Conservation (phyloP, 2,329 filamentous ascomycete species). For the Cercospora sp. region DNA sequence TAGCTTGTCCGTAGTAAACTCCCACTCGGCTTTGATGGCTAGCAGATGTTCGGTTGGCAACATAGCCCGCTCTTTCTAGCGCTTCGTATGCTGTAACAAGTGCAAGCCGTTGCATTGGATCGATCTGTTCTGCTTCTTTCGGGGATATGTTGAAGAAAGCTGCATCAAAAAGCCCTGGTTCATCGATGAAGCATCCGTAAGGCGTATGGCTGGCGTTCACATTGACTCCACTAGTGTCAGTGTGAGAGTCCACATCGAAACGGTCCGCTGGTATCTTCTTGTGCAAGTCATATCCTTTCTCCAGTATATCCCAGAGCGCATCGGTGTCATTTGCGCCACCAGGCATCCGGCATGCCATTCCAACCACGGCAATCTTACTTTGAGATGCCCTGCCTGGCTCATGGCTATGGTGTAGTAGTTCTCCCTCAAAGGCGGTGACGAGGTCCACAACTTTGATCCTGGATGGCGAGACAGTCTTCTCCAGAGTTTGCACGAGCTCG, state of each 20-base stretch:
- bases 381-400: background rate
- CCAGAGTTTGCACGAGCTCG: constrained; percentile 26
- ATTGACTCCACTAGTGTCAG: constrained; percentile 68
- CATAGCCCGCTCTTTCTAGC: constrained; percentile 76
- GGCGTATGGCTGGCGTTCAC: constrained; percentile 77
- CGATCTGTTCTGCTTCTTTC: constrained; percentile 74
- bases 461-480: constrained; percentile 12
- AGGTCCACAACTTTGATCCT: constrained; percentile 6
- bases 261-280: constrained; percentile 66
- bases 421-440: background rate
- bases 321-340: constrained; percentile 67
- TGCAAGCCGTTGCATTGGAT: constrained; percentile 77
- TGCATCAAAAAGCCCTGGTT: constrained; percentile 77
- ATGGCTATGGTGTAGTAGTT: background rate
- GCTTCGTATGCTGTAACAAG: constrained; percentile 78
- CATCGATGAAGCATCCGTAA: constrained; percentile 73
- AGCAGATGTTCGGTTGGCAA: constrained; percentile 69
- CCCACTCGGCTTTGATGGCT: constrained; percentile 66
- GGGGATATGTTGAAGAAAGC: constrained; percentile 87
- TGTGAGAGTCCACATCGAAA: constrained; percentile 70
- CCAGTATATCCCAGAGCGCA: constrained; percentile 72
- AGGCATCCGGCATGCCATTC: constrained; percentile 76
- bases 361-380: constrained; percentile 60
- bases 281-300: constrained; percentile 74
- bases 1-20: constrained; percentile 73